These are phyloP conservation scores for Periconia sp. DNA, from an alignment of 2,329 filamentous ascomycete genomes.

Conservation along the genomic window DNA sequence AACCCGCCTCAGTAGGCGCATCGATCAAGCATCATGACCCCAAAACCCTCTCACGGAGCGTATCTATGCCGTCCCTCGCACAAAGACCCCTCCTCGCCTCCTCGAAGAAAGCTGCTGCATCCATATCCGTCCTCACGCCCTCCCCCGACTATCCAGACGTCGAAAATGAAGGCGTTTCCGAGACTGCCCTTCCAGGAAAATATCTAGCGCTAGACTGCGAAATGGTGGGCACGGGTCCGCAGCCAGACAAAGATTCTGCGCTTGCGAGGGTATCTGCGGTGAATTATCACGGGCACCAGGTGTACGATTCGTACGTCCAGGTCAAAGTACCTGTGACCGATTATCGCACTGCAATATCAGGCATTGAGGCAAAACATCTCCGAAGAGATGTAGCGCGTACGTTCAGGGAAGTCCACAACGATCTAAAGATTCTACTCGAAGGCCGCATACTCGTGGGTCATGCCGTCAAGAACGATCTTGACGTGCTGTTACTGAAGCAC, in stretches of 20 bases:
- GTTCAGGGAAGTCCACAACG: conserved; percentile 78
- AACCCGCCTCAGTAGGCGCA: conserved; percentile 39
- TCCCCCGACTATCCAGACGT: conserved; percentile 49
- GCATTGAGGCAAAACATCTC: conserved; percentile 78
- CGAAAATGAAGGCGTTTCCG: conserved; percentile 52
- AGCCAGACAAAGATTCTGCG: conserved; percentile 70
- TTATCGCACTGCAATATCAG: conserved; percentile 87
- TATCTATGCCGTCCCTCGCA: conserved; percentile 41
- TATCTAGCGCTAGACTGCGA: conserved; percentile 96
- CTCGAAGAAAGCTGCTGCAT: conserved; percentile 63
- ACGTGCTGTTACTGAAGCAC: conserved; percentile 78
- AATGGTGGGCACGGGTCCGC: conserved; percentile 86
- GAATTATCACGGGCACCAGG: conserved; percentile 89
- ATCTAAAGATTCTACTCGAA: conserved; percentile 71
- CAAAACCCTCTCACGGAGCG: conserved; percentile 49
- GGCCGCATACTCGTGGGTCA: conserved; percentile 82
- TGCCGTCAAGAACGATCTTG: conserved; percentile 78
- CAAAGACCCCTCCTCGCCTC: conserved; percentile 55
- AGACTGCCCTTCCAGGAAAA: conserved; percentile 76
- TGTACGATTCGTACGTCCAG: conserved; percentile 92
- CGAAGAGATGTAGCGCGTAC: conserved; percentile 51
- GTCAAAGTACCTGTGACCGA: conserved; percentile 76
- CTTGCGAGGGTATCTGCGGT: conserved; percentile 89
- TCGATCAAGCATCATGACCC: conserved; percentile 44
- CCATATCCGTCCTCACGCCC: conserved; percentile 56